These are phyloP conservation scores for Sclerotiophoma versabilis DNA, from an alignment of 2,329 filamentous ascomycete species.

Conservation along the genomic window DNA sequence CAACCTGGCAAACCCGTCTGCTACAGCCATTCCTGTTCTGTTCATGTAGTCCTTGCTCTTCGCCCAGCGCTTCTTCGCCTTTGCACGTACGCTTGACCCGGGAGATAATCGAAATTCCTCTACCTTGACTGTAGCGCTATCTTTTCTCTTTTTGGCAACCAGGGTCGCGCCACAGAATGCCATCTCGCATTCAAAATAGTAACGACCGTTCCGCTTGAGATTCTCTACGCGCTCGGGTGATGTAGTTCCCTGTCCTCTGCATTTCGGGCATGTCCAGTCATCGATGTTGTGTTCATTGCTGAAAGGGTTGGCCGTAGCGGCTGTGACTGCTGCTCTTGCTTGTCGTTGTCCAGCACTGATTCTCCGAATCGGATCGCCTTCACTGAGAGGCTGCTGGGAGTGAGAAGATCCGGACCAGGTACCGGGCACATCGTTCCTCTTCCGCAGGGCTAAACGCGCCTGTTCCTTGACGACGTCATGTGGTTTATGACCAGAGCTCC, in stretches of 20 bases:
- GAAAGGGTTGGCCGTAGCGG: neutral
- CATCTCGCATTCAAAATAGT: neutral
- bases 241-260: neutral
- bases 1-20: no score
- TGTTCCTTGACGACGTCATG: no score
- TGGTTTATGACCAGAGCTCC: neutral
- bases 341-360: neutral
- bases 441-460: no score
- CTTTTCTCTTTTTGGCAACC: neutral
- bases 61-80: neutral
- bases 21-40: no score
- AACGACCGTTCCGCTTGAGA: neutral
- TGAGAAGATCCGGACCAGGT: neutral
- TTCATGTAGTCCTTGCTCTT: no score
- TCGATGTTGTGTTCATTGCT: neutral
- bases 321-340: neutral
- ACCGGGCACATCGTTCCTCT: neutral
- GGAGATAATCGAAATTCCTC: neutral
- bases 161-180: neutral
- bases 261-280: conserved; percentile 4
- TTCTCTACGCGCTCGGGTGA: neutral
- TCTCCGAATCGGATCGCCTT: neutral
- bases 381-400: neutral
- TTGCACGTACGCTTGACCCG: neutral
- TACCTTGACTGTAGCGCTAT: neutral